Evolutionary conservation across 2,329 filamentous ascomycete genomes (phyloP), one percentile per base, ranked within the genome.

Genomic region (Chaetomiaceae sp.): DNA sequence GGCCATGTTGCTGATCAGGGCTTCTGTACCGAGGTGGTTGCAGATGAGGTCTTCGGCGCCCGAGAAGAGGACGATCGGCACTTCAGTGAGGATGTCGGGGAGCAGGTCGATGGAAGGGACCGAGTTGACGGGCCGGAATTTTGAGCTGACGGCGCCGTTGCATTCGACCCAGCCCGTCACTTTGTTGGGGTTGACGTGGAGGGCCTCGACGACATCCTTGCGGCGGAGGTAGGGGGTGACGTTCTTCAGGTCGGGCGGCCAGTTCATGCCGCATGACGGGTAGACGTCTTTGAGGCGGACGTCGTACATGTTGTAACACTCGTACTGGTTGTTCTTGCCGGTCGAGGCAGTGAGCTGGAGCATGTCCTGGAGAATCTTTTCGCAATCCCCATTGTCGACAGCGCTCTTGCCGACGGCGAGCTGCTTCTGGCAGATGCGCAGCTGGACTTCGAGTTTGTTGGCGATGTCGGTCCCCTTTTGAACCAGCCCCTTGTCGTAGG

Each of bases 261-360:
- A 99, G 72, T 90, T 92, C 91, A 96, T 96, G 59, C 93, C 93
- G 67, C 93, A 99, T 56, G 85, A 86, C 4, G 88, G 86, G 67
- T 81, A 89, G 6, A 73, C 73, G 68, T 99, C 93, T 57, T 76
- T 83, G 41, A 96, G 77, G 41, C 92, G 88, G 47, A 97, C 79
- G 67, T 99, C 93, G 68, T 99, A 99, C 89, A 97, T 96, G 72
- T 99, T 99, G 66, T 84, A 68, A 68, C 95, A 99, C 62, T 82
- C 68, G 16, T 67, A 62, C 37, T 78, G 67, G 44, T 76, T 74
- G 50, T 78, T 68, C 17, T 75, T 52, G 47, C 65, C 70, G 10
- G 64, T 73, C 46, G 79, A 75, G 52, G 75, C 71, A 2, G 88
- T 91, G 42, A 83, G 67, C 25, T 76, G 71, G 4, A 97, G 77